Conservation (phyloP, 164 flowering plant species). For the Vitis cinerea region DNA sequence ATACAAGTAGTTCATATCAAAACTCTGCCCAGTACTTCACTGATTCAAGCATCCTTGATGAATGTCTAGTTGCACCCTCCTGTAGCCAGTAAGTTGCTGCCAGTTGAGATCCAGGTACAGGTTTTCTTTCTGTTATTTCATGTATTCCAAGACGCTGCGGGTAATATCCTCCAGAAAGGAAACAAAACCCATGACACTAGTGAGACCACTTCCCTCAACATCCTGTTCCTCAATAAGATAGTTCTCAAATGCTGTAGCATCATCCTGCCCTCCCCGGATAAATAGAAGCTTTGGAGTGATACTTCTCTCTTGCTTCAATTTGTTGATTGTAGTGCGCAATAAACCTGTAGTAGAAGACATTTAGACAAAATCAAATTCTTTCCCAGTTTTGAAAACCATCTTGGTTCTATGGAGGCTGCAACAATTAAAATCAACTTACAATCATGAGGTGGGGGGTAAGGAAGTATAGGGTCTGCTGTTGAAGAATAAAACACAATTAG, state of each 20-base stretch:
- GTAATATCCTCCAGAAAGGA: constrained; percentile 83
- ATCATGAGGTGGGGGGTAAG: constrained; percentile 98
- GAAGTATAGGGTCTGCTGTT: constrained; percentile 85
- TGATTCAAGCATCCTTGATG: background rate
- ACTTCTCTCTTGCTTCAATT: constrained; percentile 87
- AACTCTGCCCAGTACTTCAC: background rate
- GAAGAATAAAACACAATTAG: constrained; percentile 91
- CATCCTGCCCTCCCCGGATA: constrained; percentile 86
- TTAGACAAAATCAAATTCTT: background rate
- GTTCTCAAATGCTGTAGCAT: constrained; percentile 80
- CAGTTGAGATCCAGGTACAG: too few relatives aligned
- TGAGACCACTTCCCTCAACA: constrained; percentile 82
- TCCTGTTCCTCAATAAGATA: constrained; percentile 95
- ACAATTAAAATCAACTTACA: constrained; percentile 53
- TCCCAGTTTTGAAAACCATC: background rate
- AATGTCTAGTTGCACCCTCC: background rate
- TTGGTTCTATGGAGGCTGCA: background rate
- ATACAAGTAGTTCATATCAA: background rate
- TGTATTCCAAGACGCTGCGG: constrained; percentile 66
- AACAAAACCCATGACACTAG: constrained; percentile 81
- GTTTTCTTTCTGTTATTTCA: constrained; percentile 34
- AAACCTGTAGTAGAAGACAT: constrained; percentile 49
- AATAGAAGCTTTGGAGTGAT: constrained; percentile 88
- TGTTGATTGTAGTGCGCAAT: constrained; percentile 75
- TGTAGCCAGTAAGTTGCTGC: too few relatives aligned